Conservation (phyloP, 768 basidiomycete species). For the Kwoniella pini region DNA sequence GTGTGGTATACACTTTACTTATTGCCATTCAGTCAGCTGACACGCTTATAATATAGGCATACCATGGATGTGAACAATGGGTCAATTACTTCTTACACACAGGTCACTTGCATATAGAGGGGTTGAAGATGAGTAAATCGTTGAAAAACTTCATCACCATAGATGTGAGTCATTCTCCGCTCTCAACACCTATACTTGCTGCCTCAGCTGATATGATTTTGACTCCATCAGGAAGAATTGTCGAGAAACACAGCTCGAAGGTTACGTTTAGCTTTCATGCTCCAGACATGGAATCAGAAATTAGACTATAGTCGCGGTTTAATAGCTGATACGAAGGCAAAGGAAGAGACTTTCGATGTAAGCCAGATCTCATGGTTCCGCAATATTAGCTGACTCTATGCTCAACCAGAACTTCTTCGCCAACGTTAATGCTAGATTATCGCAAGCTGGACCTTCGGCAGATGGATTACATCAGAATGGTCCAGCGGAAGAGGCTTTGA, state of each 20-base stretch:
- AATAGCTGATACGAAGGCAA: slow-evolving; percentile 78
- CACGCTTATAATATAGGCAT: slow-evolving; percentile 64
- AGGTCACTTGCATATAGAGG: slow-evolving; percentile 96
- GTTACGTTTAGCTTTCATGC: slow-evolving; percentile 84
- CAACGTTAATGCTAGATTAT: slow-evolving; percentile 75
- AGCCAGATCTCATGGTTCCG: slow-evolving; percentile 35
- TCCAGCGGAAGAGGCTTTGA: slow-evolving; percentile 67
- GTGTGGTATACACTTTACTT: slow-evolving; percentile 2
- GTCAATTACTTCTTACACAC: slow-evolving; percentile 99
- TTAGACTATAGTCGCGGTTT: slow-evolving; percentile 90
- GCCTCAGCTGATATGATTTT: neutral
- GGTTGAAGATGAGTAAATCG: slow-evolving; percentile 98
- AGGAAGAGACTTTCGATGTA: slow-evolving; percentile 84
- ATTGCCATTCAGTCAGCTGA: neutral
- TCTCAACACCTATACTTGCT: neutral
- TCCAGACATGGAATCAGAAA: slow-evolving; percentile 86
- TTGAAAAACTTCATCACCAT: slow-evolving; percentile 99
- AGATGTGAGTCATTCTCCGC: slow-evolving; percentile 42
- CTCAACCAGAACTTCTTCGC: slow-evolving; percentile 84
- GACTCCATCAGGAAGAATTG: slow-evolving; percentile 70
- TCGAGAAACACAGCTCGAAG: slow-evolving; percentile 80
- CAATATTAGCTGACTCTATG: neutral
- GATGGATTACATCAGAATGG: slow-evolving; percentile 57
- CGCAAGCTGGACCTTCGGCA: slow-evolving; percentile 57
- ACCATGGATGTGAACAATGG: slow-evolving; percentile 87